Percentiles rank a stretch among this genome's conserved stretches.
phyloP scores from a whole-genome alignment of 2,329 filamentous ascomycete genomes.

The Albifimbria verrucaria region DNA sequence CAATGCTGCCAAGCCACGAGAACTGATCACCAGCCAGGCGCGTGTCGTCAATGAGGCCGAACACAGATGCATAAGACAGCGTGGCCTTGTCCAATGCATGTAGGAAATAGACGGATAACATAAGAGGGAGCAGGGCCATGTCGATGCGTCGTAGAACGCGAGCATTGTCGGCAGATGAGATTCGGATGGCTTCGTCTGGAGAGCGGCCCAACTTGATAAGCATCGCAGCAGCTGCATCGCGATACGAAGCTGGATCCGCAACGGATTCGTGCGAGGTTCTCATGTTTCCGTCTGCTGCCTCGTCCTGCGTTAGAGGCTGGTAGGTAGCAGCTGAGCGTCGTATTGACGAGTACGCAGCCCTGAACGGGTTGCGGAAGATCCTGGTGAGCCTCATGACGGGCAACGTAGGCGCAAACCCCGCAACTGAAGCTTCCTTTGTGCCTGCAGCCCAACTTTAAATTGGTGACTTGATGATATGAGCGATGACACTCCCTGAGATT shows the following conservation, averaged over 20 bases:
- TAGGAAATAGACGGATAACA: conserved; percentile 60
- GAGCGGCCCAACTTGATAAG: conserved; percentile 37
- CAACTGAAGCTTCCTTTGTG: too few relatives aligned
- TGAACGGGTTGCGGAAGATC: neutral
- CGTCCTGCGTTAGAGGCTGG: conserved; percentile 15
- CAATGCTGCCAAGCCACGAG: conserved; percentile 59
- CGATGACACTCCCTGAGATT: too few relatives aligned
- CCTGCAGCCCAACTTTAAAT: too few relatives aligned
- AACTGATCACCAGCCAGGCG: conserved; percentile 53
- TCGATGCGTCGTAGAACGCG: conserved; percentile 37
- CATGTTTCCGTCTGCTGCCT: neutral
- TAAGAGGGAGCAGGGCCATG: conserved; percentile 36
- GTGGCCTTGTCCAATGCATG: conserved; percentile 63
- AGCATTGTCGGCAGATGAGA: conserved; percentile 30
- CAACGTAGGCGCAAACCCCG: too few relatives aligned
- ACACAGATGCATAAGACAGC: conserved; percentile 59
- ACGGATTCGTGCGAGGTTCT: neutral
- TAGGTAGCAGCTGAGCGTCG: conserved; percentile 12
- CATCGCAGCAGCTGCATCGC: conserved; percentile 43
- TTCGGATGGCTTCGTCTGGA: conserved; percentile 26
- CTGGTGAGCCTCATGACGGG: neutral
- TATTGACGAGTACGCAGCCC: neutral
- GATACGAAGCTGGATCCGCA: conserved; percentile 12
- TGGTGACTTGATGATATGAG: too few relatives aligned
- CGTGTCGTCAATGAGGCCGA: conserved; percentile 58